Evolutionary conservation across 2,329 filamentous ascomycete species (phyloP), one percentile per base, ranked within the genome.

Genomic region (Neopestalotiopsis clavispora): DNA sequence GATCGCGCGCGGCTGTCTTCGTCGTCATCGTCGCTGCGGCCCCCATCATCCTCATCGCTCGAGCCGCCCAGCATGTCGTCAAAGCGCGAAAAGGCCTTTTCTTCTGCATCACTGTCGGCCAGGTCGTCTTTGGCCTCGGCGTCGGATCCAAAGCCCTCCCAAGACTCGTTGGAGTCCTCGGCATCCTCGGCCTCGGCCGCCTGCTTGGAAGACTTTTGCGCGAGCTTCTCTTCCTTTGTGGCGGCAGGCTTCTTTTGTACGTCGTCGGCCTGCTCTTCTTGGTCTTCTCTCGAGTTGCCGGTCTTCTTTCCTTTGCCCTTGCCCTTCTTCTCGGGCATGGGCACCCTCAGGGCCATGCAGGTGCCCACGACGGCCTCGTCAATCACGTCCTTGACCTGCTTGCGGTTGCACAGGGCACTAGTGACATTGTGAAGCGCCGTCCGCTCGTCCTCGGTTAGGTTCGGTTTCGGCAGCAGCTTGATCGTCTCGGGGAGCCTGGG

Each of bases 371-470:
- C 72, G 1, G 86, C 87, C 73, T 83, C 81, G 32, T 85, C 82
- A 10, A 87, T 78, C 2, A 83, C 82, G 64, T 84, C 80, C 71
- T 83, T 84, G 66, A 89, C 86, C 38, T 84, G 80, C 5, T 82
- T 82, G 66, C 83, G 80, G 69, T 86, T 89, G 75, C 85, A 89
- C 2, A 90, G 78, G 7, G 82, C 83, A 69, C 87, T 90, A 32
- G 88, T 89, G 65, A 90, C 87, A 74, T 89, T 89, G 73, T 90
- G 87, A 32, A 89, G 78, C 2, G 85, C 83, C 0, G 77, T 72
- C 66, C 79, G 81, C 73, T 89, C 85, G 65, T 89, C 86, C 58
- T 86, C 85, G 1, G 84, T 81, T 3, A 89, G 76, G 1, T 85
- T 80, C 6, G 85, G 84, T 71, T 86, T 88, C 17, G 85, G 79